A percentile compares a stretch with the other conserved stretches of the same genome.
Evolutionary conservation across 768 basidiomycete genomes (phyloP).

Genomic region (Lactarius psammicola): DNA sequence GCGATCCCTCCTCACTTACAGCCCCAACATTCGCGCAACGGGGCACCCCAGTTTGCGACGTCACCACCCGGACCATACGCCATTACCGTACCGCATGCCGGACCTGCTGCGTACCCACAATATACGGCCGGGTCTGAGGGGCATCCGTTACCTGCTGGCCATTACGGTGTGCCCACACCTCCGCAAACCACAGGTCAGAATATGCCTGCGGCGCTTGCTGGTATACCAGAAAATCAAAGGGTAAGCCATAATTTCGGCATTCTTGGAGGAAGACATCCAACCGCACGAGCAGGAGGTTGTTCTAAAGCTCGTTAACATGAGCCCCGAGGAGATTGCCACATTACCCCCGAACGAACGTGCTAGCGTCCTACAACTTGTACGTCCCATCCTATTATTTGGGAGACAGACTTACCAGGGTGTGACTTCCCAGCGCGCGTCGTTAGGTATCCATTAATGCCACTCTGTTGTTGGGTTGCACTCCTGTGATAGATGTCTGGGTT

Average conservation of each 20-base stretch:
- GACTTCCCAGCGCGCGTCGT: conserved; percentile 23
- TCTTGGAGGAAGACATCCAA: conserved; percentile 14
- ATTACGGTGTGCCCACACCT: conserved; percentile 19
- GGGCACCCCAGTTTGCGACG: conserved; percentile 22
- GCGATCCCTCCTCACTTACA: conserved; percentile 34
- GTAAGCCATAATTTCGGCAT: conserved; percentile 35
- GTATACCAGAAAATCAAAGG: conserved; percentile 69
- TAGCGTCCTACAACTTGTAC: conserved; percentile 79
- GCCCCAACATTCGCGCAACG: conserved; percentile 34
- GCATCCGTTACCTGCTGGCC: not conserved
- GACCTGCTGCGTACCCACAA: conserved; percentile 20
- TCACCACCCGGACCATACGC: conserved; percentile 11
- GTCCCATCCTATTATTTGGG: conserved; percentile 32
- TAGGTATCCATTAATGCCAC: conserved; percentile 21
- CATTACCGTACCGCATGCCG: conserved; percentile 9
- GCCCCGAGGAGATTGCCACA: conserved; percentile 76
- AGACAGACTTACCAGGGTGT: conserved; percentile 6
- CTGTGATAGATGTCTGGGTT: conserved; percentile 13
- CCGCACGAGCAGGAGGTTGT: conserved; percentile 57
- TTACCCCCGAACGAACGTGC: conserved; percentile 72
- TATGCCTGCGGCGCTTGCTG: conserved; percentile 54
- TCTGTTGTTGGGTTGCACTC: not conserved
- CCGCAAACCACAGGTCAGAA: conserved; percentile 24
- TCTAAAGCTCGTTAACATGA: conserved; percentile 76
- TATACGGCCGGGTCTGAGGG: conserved; percentile 12